Percentiles rank a stretch among this genome's conserved stretches.
Conservation (phyloP, 2,329 filamentous ascomycete genomes). For the Pyricularia grisea region DNA sequence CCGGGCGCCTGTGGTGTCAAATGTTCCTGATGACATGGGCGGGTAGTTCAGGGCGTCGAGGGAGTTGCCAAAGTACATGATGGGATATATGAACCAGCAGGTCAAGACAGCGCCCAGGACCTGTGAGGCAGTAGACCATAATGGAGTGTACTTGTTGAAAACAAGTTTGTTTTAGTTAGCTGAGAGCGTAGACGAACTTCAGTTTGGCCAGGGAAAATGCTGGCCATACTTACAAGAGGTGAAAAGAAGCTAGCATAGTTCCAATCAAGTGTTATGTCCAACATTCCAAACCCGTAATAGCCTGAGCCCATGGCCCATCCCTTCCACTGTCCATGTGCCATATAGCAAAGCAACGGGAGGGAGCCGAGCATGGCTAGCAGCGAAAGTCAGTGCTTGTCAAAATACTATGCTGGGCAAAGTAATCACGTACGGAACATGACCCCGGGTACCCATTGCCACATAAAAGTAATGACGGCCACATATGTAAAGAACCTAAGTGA, state of each 20-base stretch:
- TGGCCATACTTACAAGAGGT: conserved; percentile 7
- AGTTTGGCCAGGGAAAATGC: background rate
- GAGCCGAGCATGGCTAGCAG: conserved; percentile 9
- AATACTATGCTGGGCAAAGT: conserved; percentile 6
- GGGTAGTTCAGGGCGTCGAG: conserved; percentile 12
- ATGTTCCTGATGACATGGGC: conserved; percentile 15
- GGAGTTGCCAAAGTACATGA: conserved; percentile 15
- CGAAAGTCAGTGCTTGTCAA: background rate
- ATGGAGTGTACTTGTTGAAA: conserved; percentile 10
- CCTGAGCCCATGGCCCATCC: conserved; percentile 20
- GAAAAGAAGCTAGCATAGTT: conserved; percentile 14
- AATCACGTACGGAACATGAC: conserved; percentile 17
- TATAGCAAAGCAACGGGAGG: conserved; percentile 18
- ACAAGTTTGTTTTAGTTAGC: background rate
- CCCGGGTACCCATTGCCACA: conserved; percentile 21
- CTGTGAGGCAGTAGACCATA: conserved; percentile 14
- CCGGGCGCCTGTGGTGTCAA: conserved; percentile 14
- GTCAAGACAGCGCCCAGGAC: conserved; percentile 10
- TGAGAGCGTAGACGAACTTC: background rate
- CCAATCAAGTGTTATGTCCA: conserved; percentile 20
- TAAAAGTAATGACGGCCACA: conserved; percentile 16
- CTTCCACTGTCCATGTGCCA: conserved; percentile 21
- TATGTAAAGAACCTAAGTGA: conserved; percentile 18
- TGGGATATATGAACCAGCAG: conserved; percentile 14
- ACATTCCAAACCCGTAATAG: conserved; percentile 19